phyloP scores from a whole-genome alignment of 2,329 filamentous ascomycete genomes.

The Sporothrix brunneoviolacea region DNA sequence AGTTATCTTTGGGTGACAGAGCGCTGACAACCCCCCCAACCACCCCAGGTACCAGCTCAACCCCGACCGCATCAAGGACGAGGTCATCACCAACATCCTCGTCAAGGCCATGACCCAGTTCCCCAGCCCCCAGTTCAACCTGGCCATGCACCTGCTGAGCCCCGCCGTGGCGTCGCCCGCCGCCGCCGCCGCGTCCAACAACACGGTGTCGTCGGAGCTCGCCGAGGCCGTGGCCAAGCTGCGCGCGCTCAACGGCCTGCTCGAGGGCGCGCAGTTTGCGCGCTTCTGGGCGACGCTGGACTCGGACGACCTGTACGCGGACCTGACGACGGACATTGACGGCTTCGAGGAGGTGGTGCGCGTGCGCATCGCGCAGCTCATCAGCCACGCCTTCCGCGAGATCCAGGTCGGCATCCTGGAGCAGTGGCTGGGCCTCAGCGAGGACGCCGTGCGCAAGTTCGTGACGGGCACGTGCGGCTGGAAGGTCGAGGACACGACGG shows the following conservation, averaged over 20 bases:
- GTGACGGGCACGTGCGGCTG: constrained; percentile 81
- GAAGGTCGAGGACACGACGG: constrained; percentile 58
- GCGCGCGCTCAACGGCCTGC: constrained; percentile 72
- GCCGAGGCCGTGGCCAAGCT: constrained; percentile 89
- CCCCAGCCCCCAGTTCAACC: constrained; percentile 89
- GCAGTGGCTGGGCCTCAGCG: constrained; percentile 65
- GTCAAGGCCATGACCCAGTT: constrained; percentile 97
- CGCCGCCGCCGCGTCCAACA: constrained; percentile 45
- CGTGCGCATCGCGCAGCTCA: constrained; percentile 78
- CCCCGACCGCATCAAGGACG: constrained; percentile 92
- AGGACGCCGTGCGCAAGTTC: constrained; percentile 67
- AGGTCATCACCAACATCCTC: constrained; percentile 97
- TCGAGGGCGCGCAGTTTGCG: constrained; percentile 84
- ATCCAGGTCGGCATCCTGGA: constrained; percentile 61
- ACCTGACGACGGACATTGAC: constrained; percentile 86
- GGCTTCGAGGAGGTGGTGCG: constrained; percentile 95
- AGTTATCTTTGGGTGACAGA: not conserved
- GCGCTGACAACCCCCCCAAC: not conserved
- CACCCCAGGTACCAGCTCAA: constrained; percentile 90
- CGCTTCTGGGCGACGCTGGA: constrained; percentile 91
- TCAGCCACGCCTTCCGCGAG: constrained; percentile 74
- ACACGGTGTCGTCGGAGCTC: constrained; percentile 53
- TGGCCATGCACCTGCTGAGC: constrained; percentile 88
- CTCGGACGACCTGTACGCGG: constrained; percentile 90
- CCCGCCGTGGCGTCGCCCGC: constrained; percentile 62